phyloP scores from a whole-genome alignment of 2,329 filamentous ascomycete genomes.

The Aspergillus quadrilineatus region DNA sequence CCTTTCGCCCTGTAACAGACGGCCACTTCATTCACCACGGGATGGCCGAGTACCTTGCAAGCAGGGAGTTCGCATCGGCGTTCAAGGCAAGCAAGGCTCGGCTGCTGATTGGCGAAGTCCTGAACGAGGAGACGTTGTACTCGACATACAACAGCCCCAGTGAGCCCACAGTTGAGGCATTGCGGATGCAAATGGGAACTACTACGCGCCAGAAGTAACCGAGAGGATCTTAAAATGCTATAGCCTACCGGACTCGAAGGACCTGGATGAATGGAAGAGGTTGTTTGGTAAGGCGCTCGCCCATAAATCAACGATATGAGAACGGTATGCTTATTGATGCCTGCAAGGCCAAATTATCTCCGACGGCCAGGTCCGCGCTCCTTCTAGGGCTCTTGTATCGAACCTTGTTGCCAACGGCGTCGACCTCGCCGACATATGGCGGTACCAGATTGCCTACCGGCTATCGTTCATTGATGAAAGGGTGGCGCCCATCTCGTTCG shows the following conservation, averaged over 20 bases:
- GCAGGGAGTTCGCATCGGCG: conserved; percentile 37
- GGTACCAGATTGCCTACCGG: conserved; percentile 44
- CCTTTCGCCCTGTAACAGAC: conserved; percentile 49
- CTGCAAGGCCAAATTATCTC: conserved; percentile 34
- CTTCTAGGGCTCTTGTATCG: conserved; percentile 20
- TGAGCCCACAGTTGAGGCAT: conserved; percentile 31
- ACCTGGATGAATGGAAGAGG: background rate
- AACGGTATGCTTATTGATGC: no score
- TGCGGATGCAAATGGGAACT: conserved; percentile 43
- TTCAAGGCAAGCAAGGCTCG: conserved; percentile 37
- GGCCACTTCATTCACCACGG: conserved; percentile 40
- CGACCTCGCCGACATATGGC: conserved; percentile 38
- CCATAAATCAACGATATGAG: conserved; percentile 16
- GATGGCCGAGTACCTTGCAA: conserved; percentile 41
- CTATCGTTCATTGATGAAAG: conserved; percentile 45
- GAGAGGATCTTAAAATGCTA: background rate
- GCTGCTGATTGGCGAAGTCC: conserved; percentile 47
- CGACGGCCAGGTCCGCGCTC: conserved; percentile 24
- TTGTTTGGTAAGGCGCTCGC: conserved; percentile 17
- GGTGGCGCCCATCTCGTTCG: conserved; percentile 34
- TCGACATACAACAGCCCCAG: conserved; percentile 40
- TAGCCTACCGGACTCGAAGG: background rate
- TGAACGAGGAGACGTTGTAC: conserved; percentile 48
- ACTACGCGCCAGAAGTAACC: conserved; percentile 44
- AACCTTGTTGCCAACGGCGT: conserved; percentile 34